A percentile compares a stretch with the other conserved stretches of the same genome.
These are phyloP conservation scores for Hypocreales sp. DNA, from an alignment of 2,329 filamentous ascomycete species.

Conservation along the genomic window DNA sequence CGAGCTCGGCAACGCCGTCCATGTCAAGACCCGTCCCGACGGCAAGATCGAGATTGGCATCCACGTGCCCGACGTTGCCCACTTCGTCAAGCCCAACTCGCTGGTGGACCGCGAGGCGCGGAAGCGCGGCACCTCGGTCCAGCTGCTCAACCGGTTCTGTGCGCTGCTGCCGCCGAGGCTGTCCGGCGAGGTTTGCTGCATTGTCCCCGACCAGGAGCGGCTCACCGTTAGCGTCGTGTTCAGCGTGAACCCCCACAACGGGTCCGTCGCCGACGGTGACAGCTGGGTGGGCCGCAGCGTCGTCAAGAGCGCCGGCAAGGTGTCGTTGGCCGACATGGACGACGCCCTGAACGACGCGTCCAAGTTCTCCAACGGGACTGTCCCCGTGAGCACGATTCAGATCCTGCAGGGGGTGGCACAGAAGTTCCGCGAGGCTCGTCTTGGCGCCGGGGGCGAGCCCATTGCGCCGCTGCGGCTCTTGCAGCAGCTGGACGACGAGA, in stretches of 20 bases:
- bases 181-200: constrained; percentile 73
- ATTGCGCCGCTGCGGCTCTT: constrained; percentile 78
- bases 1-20: constrained; percentile 83
- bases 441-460: constrained; percentile 62
- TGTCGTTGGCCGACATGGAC: constrained; percentile 78
- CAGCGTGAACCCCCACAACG: constrained; percentile 70
- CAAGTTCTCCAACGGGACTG: constrained; percentile 46
- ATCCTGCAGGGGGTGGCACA: constrained; percentile 69
- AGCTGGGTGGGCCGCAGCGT: constrained; percentile 90
- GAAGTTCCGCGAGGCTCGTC: constrained; percentile 79
- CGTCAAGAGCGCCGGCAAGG: constrained; percentile 78
- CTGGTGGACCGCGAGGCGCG: constrained; percentile 93
- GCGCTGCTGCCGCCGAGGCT: constrained; percentile 80
- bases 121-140: constrained; percentile 93
- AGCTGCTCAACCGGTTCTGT: constrained; percentile 78
- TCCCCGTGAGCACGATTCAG: constrained; percentile 62
- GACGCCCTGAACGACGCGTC: constrained; percentile 52
- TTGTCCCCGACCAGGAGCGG: constrained; percentile 75
- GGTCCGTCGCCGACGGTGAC: constrained; percentile 66
- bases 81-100: constrained; percentile 94
- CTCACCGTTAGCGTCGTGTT: constrained; percentile 89
- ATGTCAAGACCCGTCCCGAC: constrained; percentile 71
- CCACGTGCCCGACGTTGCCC: constrained; percentile 86
- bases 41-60: constrained; percentile 88
- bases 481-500: constrained; percentile 93